phyloP scores from a whole-genome alignment of 2,329 filamentous ascomycete species.

The Gaeumannomyces sp. region DNA sequence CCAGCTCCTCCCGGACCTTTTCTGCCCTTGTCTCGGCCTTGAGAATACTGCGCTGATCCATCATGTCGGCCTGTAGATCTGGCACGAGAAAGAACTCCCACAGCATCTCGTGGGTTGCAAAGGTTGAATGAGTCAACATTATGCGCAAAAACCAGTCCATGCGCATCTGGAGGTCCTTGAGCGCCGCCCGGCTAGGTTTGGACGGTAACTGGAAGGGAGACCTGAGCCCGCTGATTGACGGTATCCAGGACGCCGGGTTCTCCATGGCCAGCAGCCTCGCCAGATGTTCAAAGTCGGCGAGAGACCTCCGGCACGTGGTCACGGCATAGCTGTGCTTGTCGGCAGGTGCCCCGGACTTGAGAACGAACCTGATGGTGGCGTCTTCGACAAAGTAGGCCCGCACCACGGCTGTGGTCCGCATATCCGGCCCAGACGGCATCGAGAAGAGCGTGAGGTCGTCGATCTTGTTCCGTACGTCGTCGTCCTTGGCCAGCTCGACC shows the following conservation, averaged over 20 bases:
- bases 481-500: slow-evolving; percentile 94
- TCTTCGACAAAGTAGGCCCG: slow-evolving; percentile 97
- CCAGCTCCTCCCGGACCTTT: slow-evolving; percentile 81
- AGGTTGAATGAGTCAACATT: slow-evolving; percentile 82
- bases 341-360: slow-evolving; percentile 90
- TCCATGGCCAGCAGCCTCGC: slow-evolving; percentile 77
- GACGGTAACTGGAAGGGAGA: slow-evolving; percentile 92
- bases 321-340: slow-evolving; percentile 79
- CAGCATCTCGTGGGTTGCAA: slow-evolving; percentile 91
- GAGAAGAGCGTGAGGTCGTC: slow-evolving; percentile 88
- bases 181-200: slow-evolving; percentile 77
- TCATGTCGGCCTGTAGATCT: slow-evolving; percentile 83
- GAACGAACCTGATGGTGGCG: slow-evolving; percentile 81
- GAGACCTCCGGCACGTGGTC: slow-evolving; percentile 83
- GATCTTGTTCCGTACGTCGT: slow-evolving; percentile 93
- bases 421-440: slow-evolving; percentile 63
- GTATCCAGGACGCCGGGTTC: slow-evolving; percentile 93
- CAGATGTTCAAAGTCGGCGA: slow-evolving; percentile 86
- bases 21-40: slow-evolving; percentile 81
- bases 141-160: slow-evolving; percentile 86
- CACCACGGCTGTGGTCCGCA: slow-evolving; percentile 85
- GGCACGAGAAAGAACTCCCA: slow-evolving; percentile 99
- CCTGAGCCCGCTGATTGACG: slow-evolving; percentile 67
- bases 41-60: slow-evolving; percentile 78
- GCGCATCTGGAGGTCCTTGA: slow-evolving; percentile 80